A percentile compares a stretch with the other conserved stretches of the same genome.
These are phyloP conservation scores for Besnoitia besnoiti DNA, from an alignment of 169 alveolate genomes.

Conservation along the genomic window DNA sequence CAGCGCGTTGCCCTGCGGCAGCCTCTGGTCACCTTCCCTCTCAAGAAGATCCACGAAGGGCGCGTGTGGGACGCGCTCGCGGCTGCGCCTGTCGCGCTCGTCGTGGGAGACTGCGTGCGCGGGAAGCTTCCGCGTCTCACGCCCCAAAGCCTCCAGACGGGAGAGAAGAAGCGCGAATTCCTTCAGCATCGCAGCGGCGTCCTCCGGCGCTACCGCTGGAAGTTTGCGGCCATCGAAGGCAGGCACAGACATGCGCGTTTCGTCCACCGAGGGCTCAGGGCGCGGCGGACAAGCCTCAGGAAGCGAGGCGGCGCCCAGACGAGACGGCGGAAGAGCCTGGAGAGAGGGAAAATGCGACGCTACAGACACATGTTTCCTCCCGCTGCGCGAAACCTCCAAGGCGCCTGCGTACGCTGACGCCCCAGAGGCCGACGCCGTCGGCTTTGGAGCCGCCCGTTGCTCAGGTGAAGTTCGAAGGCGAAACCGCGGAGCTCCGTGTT, in stretches of 20 bases:
- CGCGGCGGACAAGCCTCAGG: no score
- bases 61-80: no score
- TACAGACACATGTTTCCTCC: no score
- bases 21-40: neutral
- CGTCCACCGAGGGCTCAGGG: neutral
- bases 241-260: neutral
- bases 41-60: neutral
- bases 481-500: no score
- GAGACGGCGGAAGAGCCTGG: no score
- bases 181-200: slow-evolving; percentile 31
- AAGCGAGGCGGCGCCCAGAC: no score
- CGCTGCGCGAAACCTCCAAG: no score
- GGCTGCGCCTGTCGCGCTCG: neutral
- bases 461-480: no score
- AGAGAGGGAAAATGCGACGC: no score
- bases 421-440: no score
- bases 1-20: neutral
- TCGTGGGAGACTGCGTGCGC: neutral
- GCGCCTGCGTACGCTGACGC: no score
- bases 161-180: slow-evolving; percentile 7
- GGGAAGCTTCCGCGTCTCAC: neutral
- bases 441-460: no score
- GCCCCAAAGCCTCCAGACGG: neutral
- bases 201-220: slow-evolving; percentile 4
- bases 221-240: neutral